phyloP scores from a whole-genome alignment of 1,284 basidiomycete genomes.

The Cronartium quercuum region DNA sequence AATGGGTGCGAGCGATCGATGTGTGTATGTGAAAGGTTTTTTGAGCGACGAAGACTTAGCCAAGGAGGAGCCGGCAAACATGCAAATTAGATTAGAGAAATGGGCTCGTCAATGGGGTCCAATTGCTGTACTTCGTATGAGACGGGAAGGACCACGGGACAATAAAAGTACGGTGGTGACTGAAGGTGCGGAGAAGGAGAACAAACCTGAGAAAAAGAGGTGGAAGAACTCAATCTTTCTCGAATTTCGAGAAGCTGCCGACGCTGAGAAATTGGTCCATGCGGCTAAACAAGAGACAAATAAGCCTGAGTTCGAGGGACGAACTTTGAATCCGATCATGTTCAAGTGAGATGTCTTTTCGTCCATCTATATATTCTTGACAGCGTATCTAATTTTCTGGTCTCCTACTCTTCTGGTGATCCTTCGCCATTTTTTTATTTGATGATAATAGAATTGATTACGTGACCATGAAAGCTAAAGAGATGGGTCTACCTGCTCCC shows the following conservation, averaged over 20 bases:
- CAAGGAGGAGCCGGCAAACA: constrained; percentile 26
- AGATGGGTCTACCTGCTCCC: constrained; percentile 31
- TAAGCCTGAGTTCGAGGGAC: constrained; percentile 27
- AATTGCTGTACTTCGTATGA: constrained; percentile 33
- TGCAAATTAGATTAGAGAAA: constrained; percentile 26
- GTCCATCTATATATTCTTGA: neutral
- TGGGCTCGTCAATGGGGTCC: constrained; percentile 37
- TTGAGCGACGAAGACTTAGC: constrained; percentile 28
- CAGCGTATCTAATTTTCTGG: neutral
- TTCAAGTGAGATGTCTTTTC: constrained; percentile 23
- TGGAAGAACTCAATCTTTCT: constrained; percentile 39
- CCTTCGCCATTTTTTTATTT: neutral
- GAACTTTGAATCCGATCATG: constrained; percentile 27
- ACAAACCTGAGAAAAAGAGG: neutral
- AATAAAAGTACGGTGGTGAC: neutral
- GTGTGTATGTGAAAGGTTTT: constrained; percentile 38
- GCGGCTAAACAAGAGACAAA: constrained; percentile 20
- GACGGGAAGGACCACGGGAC: constrained; percentile 11
- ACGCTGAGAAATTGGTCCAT: constrained; percentile 26
- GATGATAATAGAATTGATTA: constrained; percentile 33
- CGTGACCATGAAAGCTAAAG: constrained; percentile 36
- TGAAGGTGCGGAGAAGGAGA: neutral
- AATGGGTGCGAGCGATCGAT: constrained; percentile 33
- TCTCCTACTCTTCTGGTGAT: neutral
- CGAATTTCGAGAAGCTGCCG: constrained; percentile 15